Conservation (phyloP, 2,329 filamentous ascomycete species). For the Endothia cerciana region DNA sequence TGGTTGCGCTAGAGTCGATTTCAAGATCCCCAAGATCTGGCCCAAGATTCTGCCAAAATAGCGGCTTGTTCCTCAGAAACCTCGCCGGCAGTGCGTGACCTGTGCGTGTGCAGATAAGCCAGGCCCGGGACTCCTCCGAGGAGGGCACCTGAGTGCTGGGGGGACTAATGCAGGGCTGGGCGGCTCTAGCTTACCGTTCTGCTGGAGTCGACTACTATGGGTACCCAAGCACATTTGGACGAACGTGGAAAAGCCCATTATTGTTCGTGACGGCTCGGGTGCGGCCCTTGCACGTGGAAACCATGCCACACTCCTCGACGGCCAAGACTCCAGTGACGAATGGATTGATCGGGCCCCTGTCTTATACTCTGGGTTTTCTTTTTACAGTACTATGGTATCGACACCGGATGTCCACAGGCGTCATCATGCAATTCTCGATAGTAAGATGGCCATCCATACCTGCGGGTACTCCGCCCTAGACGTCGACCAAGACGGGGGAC, state of each 20-base stretch:
- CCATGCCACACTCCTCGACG: too few species aligned
- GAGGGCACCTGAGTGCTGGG: not conserved
- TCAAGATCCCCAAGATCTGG: not conserved
- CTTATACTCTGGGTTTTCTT: too few species aligned
- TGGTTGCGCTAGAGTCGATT: not conserved
- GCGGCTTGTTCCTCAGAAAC: not conserved
- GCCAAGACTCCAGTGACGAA: too few species aligned
- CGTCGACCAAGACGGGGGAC: not conserved
- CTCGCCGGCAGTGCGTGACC: not conserved
- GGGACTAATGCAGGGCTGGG: constrained; percentile 4
- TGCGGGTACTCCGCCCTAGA: not conserved
- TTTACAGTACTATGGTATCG: too few species aligned
- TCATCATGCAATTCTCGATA: not conserved
- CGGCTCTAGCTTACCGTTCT: constrained; percentile 4
- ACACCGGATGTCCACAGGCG: too few species aligned
- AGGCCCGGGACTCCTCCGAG: not conserved
- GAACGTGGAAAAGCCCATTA: not conserved
- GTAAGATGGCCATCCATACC: not conserved
- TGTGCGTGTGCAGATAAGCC: constrained; percentile 5
- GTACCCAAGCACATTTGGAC: not conserved
- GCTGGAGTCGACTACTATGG: not conserved
- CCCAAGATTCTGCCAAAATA: constrained; percentile 1
- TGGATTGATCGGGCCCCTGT: too few species aligned
- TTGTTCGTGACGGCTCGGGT: not conserved
- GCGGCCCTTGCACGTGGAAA: not conserved